Base-by-base conservation (phyloP, 2,329 filamentous ascomycete genomes). In the Nigrospora oryzae region DNA sequence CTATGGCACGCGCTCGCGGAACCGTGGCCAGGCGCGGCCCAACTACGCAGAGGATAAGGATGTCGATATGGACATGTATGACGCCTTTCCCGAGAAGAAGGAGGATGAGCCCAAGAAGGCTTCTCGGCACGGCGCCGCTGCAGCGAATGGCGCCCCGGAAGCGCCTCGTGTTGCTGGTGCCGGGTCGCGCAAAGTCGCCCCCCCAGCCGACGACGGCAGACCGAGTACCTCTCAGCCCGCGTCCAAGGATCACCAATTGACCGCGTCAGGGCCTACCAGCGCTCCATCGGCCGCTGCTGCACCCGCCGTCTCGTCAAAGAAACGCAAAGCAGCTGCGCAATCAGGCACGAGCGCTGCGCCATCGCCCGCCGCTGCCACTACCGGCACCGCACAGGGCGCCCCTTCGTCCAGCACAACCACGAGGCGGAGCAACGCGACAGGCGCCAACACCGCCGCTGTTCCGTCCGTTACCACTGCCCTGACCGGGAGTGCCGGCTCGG, bases 1-100 rank as follows among this genome's bases (percentile, higher is more conserved):
- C 40, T 96, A 98, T 66, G 91, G 91, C 59, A 98, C 93, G 62
- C 85, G 90, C 57, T 96, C 90, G 56, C 86, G 93, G 63, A 95
- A 95, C 66, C 84, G 90, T 59, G 85, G 86, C 57, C 81, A 77
- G 53, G 77, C 85, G 55, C 86, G 93, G 54, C 83, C 85, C 53
- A 98, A 98, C 67, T 98, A 98, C 66, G 91, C 93, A 42, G 93
- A 98, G 68, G 87, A 91, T 66, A 86, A 79, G 67, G 91, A 96
- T 64, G 74, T 90, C 54, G 91, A 97, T 58, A 81, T 87, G 65
- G 93, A 97, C 48, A 67, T 75, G 62, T 88, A 89, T 63, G 91
- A 96, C 58, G 77, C 75, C 62, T 69, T 74, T 59, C 63, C 69
- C 43, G 67, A 76, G 53, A 71, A 73, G 58, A 74, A 78, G 54